A percentile compares a stretch with the other conserved stretches of the same genome.
phyloP scores from a whole-genome alignment of 192 early-diverging fungal genomes.

The Linnemannia elongata region DNA sequence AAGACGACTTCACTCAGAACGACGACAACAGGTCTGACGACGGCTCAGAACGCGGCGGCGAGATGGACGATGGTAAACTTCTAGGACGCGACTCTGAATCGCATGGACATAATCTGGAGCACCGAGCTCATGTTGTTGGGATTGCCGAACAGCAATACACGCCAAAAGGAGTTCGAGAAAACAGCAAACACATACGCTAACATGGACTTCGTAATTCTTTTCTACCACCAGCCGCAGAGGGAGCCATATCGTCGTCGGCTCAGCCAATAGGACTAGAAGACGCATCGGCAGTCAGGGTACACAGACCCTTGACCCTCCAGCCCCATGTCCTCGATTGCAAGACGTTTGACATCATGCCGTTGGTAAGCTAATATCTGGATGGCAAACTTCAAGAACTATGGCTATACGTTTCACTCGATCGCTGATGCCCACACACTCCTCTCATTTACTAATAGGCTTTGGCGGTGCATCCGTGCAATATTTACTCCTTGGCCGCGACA shows the following conservation, averaged over 20 bases:
- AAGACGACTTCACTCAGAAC: constrained; percentile 54
- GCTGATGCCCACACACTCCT: not conserved
- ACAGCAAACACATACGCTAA: not conserved
- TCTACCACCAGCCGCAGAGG: not conserved
- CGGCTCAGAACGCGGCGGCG: constrained; percentile 41
- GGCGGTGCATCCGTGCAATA: constrained; percentile 75
- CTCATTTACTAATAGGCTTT: constrained; percentile 58
- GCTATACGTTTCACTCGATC: not conserved
- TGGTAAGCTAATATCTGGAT: constrained; percentile 23
- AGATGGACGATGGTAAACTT: constrained; percentile 37
- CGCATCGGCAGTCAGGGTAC: constrained; percentile 20
- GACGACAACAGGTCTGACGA: constrained; percentile 46
- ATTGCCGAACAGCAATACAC: not conserved
- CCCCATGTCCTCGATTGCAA: constrained; percentile 55
- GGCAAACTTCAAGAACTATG: no score
- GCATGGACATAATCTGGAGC: not conserved
- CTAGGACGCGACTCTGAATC: not conserved
- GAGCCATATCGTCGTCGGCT: not conserved
- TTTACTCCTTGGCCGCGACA: constrained; percentile 78
- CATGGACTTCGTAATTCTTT: not conserved
- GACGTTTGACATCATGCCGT: constrained; percentile 61
- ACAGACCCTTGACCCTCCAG: constrained; percentile 45
- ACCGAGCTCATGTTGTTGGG: not conserved
- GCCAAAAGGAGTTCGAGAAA: not conserved
- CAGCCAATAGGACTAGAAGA: not conserved